Percentiles rank a stretch among this genome's conserved stretches.
Conservation (phyloP, 371 early-diverging fungal species). For the Rhizopus stolonifer region DNA sequence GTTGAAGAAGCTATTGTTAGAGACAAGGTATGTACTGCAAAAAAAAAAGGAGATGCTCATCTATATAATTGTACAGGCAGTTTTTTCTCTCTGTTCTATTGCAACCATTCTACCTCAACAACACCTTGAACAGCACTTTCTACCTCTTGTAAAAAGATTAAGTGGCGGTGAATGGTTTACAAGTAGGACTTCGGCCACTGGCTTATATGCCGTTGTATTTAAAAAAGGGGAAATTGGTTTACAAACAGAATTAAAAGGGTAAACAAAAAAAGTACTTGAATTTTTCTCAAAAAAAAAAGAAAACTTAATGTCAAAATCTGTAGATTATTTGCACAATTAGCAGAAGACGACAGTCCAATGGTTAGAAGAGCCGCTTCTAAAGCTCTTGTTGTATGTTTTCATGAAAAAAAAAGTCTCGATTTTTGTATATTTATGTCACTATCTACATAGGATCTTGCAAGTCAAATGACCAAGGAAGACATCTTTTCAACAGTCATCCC, state of each 20-base stretch:
- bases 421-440: constrained; percentile 34
- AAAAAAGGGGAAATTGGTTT: constrained; percentile 64
- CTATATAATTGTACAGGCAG: constrained; percentile 65
- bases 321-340: constrained; percentile 5
- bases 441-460: constrained; percentile 69
- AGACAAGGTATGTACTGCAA: constrained; percentile 71
- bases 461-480: constrained; percentile 69
- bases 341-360: constrained; percentile 91
- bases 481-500: constrained; percentile 76
- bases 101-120: constrained; percentile 64
- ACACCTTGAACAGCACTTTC: constrained; percentile 85
- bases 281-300: constrained; percentile 46
- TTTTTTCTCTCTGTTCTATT: constrained; percentile 88
- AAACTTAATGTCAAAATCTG: too few species aligned
- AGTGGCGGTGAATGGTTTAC: constrained; percentile 97
- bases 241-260: constrained; percentile 86
- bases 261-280: constrained; percentile 41
- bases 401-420: not conserved
- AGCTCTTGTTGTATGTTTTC: constrained; percentile 71
- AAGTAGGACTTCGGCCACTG: constrained; percentile 90
- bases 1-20: constrained; percentile 97
- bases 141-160: constrained; percentile 90
- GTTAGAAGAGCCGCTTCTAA: constrained; percentile 94
- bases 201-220: constrained; percentile 87
- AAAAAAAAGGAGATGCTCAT: not conserved